phyloP scores from a whole-genome alignment of 108 stramenopile genomes.

The Skeletonema costatum region DNA sequence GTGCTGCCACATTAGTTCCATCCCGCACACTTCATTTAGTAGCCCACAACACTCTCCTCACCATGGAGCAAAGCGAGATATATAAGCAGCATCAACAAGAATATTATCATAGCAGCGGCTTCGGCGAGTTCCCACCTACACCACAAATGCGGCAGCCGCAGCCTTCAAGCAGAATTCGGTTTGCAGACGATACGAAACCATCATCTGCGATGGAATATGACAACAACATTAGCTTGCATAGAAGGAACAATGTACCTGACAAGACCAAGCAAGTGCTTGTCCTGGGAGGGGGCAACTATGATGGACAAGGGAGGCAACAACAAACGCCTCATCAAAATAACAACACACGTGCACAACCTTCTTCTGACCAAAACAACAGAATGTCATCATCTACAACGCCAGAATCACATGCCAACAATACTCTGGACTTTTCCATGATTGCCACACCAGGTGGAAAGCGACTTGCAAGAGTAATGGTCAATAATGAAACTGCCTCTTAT shows the following conservation, averaged over 20 bases:
- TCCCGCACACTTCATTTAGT: too few relatives aligned
- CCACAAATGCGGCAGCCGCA: constrained; percentile 21
- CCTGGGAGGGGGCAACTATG: constrained; percentile 4
- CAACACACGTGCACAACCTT: background rate
- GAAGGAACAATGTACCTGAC: background rate
- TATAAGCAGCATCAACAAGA: background rate
- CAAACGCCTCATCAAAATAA: background rate
- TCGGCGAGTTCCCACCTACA: constrained; percentile 30
- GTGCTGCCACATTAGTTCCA: too few relatives aligned
- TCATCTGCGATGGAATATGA: background rate
- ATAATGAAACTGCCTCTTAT: background rate
- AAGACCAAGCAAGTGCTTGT: constrained; percentile 16
- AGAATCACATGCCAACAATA: background rate
- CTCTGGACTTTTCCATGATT: constrained; percentile 50
- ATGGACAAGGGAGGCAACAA: background rate
- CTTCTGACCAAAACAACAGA: background rate
- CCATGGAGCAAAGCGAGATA: background rate
- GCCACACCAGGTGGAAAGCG: constrained; percentile 33
- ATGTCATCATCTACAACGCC: background rate
- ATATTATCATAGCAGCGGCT: background rate
- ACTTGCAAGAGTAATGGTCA: constrained; percentile 4
- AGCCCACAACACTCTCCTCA: background rate
- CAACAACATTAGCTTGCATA: background rate
- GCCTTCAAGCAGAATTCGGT: constrained; percentile 24
- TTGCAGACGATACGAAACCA: constrained; percentile 29